Evolutionary conservation across 2,329 filamentous ascomycete species (phyloP).

Genomic region (Claviceps pusilla): DNA sequence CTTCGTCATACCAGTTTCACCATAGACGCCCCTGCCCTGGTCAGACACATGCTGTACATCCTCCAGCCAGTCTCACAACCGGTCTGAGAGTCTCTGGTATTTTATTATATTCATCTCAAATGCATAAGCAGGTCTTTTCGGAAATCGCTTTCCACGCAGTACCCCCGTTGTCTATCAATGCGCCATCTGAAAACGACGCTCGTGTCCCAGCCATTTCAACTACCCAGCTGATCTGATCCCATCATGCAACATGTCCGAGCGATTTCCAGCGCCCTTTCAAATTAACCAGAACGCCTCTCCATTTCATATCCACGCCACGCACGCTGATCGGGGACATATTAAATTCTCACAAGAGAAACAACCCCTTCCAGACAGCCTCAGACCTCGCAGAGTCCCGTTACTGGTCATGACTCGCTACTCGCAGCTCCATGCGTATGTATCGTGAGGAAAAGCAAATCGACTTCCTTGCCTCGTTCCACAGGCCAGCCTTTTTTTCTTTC

Average conservation of each 20-base stretch:
- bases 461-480: neutral
- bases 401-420: neutral
- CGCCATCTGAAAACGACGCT: slow-evolving; percentile 1
- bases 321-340: neutral
- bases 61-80: neutral
- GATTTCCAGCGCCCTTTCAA: neutral
- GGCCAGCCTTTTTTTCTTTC: neutral
- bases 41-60: neutral
- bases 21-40: neutral
- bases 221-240: neutral
- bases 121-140: slow-evolving; percentile 1
- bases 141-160: slow-evolving; percentile 2
- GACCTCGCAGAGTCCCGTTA: neutral
- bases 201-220: neutral
- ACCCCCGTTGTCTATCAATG: neutral
- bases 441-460: neutral
- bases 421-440: neutral
- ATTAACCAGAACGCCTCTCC: neutral
- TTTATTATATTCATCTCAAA: neutral
- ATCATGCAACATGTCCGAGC: neutral
- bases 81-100: neutral
- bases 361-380: neutral
- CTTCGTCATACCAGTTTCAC: neutral
- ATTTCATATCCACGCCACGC: neutral
- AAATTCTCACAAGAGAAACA: neutral